Evolutionary conservation across 2,329 filamentous ascomycete genomes (phyloP), one percentile per base, ranked within the genome.

Genomic region (Colletotrichum sp.): DNA sequence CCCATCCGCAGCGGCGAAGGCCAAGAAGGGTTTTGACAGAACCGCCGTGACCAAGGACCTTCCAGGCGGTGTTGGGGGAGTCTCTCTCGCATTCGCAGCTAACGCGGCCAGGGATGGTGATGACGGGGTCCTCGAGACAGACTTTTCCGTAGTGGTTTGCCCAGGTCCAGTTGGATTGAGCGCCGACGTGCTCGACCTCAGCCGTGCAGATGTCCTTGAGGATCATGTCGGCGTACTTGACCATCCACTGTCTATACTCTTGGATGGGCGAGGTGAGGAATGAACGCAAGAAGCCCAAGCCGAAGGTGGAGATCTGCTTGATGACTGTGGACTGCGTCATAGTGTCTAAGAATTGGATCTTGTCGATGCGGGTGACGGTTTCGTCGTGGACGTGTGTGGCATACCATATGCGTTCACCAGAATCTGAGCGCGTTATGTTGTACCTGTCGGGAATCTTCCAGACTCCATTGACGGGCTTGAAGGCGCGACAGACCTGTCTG

Each of bases 261-360:
- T 32, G 18, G 9, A n/a, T 18, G 21, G 15, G 21, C 24, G 16
- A 16, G n/a, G 18, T 21, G 13, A 69, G 52, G 6, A 60, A 26
- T 9, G 3, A 10, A 16, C 24, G 21, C 26, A 70, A 67, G 28
- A 64, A 30, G 7, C 16, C 24, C 32, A 69, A 67, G 13, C 71
- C 71, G 13, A 73, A 64, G 13, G 71, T 73, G 8, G 66, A 44
- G 4, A 69, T 24, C 57, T 73, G 71, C 39, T 73, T 64, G 32
- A 73, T 6, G 44, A 73, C 39, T 6, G 10, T 34, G 26, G 57
- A 24, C 30, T 73, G 71, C 30, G 67, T 73, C 18, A 21, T 7
- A 18, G 8, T 28, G 57, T 62, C 55, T 34, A 30, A 12, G 26
- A 70, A 70, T 28, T 28, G 16, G 55, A 62, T 15, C 24, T 63